Evolutionary conservation across 1,139 yeast species (phyloP).

Genomic region (Komagataea norvegica): DNA sequence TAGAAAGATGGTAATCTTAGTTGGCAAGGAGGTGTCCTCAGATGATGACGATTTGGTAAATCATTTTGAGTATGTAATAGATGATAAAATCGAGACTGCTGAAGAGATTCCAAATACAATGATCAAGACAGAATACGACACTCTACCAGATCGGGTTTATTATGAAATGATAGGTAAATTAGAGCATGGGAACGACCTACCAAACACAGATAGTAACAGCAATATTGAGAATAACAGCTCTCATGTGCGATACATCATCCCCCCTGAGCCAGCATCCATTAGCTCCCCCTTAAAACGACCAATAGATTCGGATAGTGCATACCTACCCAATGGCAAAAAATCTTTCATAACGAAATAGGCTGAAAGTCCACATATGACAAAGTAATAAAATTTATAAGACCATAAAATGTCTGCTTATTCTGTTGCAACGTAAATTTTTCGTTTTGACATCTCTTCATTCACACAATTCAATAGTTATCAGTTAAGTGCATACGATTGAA

Average conservation of each 20-base stretch:
- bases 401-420: not conserved
- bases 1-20: slow-evolving; percentile 53
- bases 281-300: slow-evolving; percentile 15
- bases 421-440: not conserved
- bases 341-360: slow-evolving; percentile 1
- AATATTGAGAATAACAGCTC: not conserved
- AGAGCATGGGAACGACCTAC: not conserved
- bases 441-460: too few species aligned
- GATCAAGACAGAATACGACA: slow-evolving; percentile 16
- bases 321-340: slow-evolving; percentile 10
- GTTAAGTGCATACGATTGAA: too few species aligned
- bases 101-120: not conserved
- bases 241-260: too few species aligned
- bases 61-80: slow-evolving; percentile 4
- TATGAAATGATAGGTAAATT: slow-evolving; percentile 1
- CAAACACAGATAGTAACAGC: not conserved
- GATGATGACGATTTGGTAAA: slow-evolving; percentile 17
- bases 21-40: slow-evolving; percentile 36
- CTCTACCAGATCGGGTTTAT: slow-evolving; percentile 11
- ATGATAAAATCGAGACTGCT: not conserved
- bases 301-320: slow-evolving; percentile 9
- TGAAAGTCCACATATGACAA: too few species aligned
- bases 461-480: too few species aligned
- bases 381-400: slow-evolving; percentile 1
- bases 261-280: slow-evolving; percentile 2